Base-by-base conservation (phyloP, 768 basidiomycete genomes). In the Rubroboletus satanas region DNA sequence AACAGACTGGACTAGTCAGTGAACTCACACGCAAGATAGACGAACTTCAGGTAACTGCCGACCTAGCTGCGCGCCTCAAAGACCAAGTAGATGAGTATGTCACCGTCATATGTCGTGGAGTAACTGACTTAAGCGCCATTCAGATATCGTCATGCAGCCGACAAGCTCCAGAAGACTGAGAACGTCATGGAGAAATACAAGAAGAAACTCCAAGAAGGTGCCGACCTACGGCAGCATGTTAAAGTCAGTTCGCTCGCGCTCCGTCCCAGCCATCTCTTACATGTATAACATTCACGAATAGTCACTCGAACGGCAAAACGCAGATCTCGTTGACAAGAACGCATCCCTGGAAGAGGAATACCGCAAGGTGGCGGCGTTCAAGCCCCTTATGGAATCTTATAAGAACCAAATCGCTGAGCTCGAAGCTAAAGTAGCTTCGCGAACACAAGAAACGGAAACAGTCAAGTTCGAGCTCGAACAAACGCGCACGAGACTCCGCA, bases 101-200 rank as follows among this genome's bases (percentile, higher is more conserved):
- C 12, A 1, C 17, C 18, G 14, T 29, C 35, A 14, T 8, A 18
- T 36, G 11, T 54, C 39, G 3, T 29, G 28, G 49, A 50, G 54
- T 33, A 44, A 7, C 11, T 14, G 17, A 33, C 45, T 55, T 50
- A 45, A 45, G 45, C 7, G 1, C 42, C 33, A 36, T 39, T 28
- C 55, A 96, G 93, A 66, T 92, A 93, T 65, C 87, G 88, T 6
- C 94, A 98, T 73, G 88, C 93, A 6, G 89, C 91, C 4, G 97
- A 98, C 64, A 90, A 85, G 60, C 76, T 94, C 39, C 87, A 90
- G 63, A 98, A 98, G 77, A 89, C 87, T 1, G 97, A 98, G 73
- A 95, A 95, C 65, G 94, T 97, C 29, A 91, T 97, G 82, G 94
- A 98, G 73, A 99, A 98, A 71, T 95, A 98, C 73, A 96, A 95